These are phyloP conservation scores for Babjeviella inositovora DNA, from an alignment of 805 yeast genomes.

Conservation along the genomic window DNA sequence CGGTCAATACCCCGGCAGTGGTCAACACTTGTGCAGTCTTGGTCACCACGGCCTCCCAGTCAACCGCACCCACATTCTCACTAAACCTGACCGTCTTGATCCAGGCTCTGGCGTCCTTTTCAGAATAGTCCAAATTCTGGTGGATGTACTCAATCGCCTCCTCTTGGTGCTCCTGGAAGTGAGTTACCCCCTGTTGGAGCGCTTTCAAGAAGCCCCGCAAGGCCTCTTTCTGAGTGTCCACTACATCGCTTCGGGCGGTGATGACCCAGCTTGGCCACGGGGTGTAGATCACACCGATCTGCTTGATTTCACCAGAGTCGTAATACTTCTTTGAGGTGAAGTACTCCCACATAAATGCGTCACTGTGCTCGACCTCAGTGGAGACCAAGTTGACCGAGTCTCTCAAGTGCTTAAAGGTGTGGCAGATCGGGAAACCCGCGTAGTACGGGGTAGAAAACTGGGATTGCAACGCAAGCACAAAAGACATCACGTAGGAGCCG, in stretches of 20 bases:
- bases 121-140: constrained; percentile 55
- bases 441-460: constrained; percentile 35
- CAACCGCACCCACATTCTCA: constrained; percentile 21
- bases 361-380: constrained; percentile 29
- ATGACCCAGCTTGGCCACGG: constrained; percentile 97
- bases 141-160: constrained; percentile 55
- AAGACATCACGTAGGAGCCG: constrained; percentile 86
- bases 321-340: constrained; percentile 80
- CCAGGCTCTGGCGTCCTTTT: constrained; percentile 74
- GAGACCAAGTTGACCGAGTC: constrained; percentile 54
- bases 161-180: constrained; percentile 42
- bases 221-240: constrained; percentile 9
- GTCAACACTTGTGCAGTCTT: constrained; percentile 42
- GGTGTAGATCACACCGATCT: constrained; percentile 77
- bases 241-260: constrained; percentile 26
- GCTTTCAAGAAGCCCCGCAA: constrained; percentile 28
- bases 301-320: constrained; percentile 64
- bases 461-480: constrained; percentile 54
- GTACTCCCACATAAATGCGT: constrained; percentile 93
- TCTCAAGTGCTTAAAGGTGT: constrained; percentile 62
- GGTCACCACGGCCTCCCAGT: constrained; percentile 30
- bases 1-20: constrained; percentile 44
- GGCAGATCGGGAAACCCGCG: constrained; percentile 35
- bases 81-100: constrained; percentile 57
- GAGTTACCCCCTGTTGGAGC: constrained; percentile 49